Evolutionary conservation across 2,329 filamentous ascomycete genomes (phyloP).

Genomic region (Stemphylium vesicarium): DNA sequence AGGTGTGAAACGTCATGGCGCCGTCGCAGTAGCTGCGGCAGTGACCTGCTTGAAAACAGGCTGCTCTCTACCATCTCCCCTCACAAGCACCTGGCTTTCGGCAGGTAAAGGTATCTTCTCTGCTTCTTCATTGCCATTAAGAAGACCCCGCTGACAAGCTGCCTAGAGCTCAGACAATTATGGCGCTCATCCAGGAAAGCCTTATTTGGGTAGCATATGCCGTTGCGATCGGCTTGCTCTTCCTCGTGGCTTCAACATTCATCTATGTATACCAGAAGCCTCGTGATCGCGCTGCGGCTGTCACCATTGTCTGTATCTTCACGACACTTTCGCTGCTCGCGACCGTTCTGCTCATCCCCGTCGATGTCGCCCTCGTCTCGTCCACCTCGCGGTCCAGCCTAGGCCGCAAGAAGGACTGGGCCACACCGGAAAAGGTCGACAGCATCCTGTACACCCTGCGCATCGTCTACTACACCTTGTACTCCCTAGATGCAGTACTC

Average conservation of each 20-base stretch:
- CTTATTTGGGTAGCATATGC: slow-evolving; percentile 96
- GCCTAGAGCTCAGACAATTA: slow-evolving; percentile 66
- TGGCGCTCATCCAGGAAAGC: slow-evolving; percentile 80
- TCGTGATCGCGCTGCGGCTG: slow-evolving; percentile 80
- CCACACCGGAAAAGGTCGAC: slow-evolving; percentile 78
- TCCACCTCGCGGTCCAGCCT: slow-evolving; percentile 78
- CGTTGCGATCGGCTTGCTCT: slow-evolving; percentile 76
- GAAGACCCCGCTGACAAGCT: slow-evolving; percentile 64
- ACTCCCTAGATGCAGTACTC: slow-evolving; percentile 87
- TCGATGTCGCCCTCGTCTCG: slow-evolving; percentile 93
- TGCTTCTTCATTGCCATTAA: not conserved
- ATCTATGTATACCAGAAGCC: slow-evolving; percentile 92
- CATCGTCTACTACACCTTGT: slow-evolving; percentile 90
- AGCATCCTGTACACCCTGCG: slow-evolving; percentile 81
- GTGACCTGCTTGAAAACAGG: slow-evolving; percentile 1
- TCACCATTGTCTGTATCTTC: slow-evolving; percentile 84
- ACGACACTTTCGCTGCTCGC: slow-evolving; percentile 87
- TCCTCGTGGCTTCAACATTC: slow-evolving; percentile 80
- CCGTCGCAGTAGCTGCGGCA: not conserved
- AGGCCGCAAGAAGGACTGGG: slow-evolving; percentile 93
- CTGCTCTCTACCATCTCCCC: not conserved
- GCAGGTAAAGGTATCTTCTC: not conserved
- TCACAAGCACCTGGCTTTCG: not conserved
- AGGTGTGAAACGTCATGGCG: slow-evolving; percentile 18
- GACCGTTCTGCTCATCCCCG: slow-evolving; percentile 88